These are phyloP conservation scores for Herpotrichia juniperi DNA, from an alignment of 2,329 filamentous ascomycete species.

Conservation along the genomic window DNA sequence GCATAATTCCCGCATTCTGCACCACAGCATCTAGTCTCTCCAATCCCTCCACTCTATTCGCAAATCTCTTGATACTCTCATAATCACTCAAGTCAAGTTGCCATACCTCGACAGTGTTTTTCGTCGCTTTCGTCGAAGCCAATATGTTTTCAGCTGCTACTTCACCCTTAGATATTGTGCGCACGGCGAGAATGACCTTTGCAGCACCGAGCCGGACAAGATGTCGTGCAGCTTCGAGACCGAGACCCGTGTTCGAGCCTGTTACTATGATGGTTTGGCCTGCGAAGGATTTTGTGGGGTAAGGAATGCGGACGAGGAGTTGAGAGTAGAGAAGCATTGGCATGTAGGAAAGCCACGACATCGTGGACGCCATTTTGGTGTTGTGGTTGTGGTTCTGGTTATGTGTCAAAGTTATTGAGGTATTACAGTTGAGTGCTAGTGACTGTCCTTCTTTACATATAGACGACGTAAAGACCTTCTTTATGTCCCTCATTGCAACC, in stretches of 20 bases:
- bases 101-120: constrained; percentile 11
- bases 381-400: too few species aligned
- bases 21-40: constrained; percentile 42
- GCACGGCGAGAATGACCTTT: constrained; percentile 34
- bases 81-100: constrained; percentile 37
- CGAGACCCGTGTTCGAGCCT: constrained; percentile 34
- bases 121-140: constrained; percentile 2
- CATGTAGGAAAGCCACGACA: neutral
- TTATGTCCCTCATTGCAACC: too few species aligned
- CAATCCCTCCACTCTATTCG: constrained; percentile 23
- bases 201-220: constrained; percentile 23
- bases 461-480: too few species aligned
- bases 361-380: constrained; percentile 2
- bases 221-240: constrained; percentile 29
- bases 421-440: too few species aligned
- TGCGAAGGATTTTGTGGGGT: constrained; percentile 24
- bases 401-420: too few species aligned
- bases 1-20: constrained; percentile 47
- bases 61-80: constrained; percentile 43
- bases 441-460: too few species aligned
- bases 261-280: constrained; percentile 50
- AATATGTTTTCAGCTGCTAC: constrained; percentile 17
- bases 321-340: constrained; percentile 34
- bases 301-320: constrained; percentile 26
- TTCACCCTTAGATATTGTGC: constrained; percentile 30